Conservation (phyloP, 768 basidiomycete species). For the Guyanaporus albipodus region DNA sequence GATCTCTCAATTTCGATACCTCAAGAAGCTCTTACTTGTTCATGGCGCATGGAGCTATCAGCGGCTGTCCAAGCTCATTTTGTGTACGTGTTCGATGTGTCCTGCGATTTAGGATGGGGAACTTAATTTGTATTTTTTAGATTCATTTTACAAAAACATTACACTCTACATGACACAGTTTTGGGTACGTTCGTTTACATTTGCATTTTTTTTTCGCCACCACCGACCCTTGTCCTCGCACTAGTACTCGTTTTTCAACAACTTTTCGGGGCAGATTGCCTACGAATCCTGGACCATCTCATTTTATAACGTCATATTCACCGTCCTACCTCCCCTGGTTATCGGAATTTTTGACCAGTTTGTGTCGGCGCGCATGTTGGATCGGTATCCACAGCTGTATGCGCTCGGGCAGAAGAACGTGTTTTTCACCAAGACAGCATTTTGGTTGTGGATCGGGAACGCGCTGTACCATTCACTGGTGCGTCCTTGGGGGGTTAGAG, state of each 20-base stretch:
- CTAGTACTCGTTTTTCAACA: conserved; percentile 98
- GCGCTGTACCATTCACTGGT: conserved; percentile 70
- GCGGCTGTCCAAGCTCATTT: conserved; percentile 88
- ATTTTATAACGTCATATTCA: conserved; percentile 94
- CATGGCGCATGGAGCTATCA: conserved; percentile 99
- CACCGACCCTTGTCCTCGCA: neutral
- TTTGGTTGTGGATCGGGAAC: conserved; percentile 90
- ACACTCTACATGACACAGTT: conserved; percentile 98
- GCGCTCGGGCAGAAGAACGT: conserved; percentile 90
- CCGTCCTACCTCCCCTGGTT: conserved; percentile 92
- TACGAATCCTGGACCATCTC: conserved; percentile 99
- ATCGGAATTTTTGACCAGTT: conserved; percentile 99
- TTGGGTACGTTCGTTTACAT: conserved; percentile 55
- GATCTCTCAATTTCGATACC: conserved; percentile 94
- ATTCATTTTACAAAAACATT: conserved; percentile 99
- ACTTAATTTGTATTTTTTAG: conserved; percentile 35
- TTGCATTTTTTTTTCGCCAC: neutral
- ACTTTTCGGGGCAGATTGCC: conserved; percentile 97
- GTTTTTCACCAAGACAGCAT: conserved; percentile 87
- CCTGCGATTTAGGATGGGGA: neutral
- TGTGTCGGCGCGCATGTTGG: conserved; percentile 92
- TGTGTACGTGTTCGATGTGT: conserved; percentile 70
- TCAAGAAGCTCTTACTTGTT: conserved; percentile 92
- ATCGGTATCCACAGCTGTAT: conserved; percentile 96
- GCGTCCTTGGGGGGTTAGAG: too few species aligned